Evolutionary conservation across 2,329 filamentous ascomycete species (phyloP), one percentile per base, ranked within the genome.

Genomic region (Elsinoe ampelina): DNA sequence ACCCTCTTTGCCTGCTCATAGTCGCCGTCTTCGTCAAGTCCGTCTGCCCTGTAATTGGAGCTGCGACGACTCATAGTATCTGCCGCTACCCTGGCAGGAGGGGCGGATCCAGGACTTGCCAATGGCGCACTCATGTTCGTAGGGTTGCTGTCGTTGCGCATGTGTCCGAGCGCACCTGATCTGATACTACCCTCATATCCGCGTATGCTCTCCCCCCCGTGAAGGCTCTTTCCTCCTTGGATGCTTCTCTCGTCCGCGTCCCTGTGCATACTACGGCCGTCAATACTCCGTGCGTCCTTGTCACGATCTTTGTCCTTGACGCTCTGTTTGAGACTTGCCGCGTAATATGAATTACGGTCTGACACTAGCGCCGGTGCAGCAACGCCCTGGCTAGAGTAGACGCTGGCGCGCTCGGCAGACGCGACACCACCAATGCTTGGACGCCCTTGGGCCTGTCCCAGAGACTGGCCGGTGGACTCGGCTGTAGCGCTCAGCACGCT

Each of bases 281-380:
- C 70, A 51, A 76, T 70, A 42, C 72, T 70, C 30, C 58, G 54
- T 38, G 48, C 57, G 20, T 62, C 62, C 34, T 59, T 63, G 54
- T 61, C 60, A 48, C 58, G 63, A 32, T 51, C 57, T 22, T 58
- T 59, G 43, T 61, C 61, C 41, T 60, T 56, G n/a, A 56, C 32
- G 57, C 47, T 59, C 60, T 76, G 76, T 22, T 56, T 56, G 12
- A 56, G 30, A 64, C 75, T 81, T 58, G 82, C 82, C 26, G 86
- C 82, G 66, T 95, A 92, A 61, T 86, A 81, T 70, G 88, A 95
- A 68, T 86, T 92, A 50, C 91, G 80, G 65, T 95, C 91, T 58
- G 85, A 86, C 5, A 80, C 75, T 6, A 88, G 71, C 11, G 82
- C 80, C 5, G 85, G 83, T 1, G 80, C 80, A 12, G 70, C 67